These are phyloP conservation scores for Salvia splendens DNA, from an alignment of 257 asterid species.

Conservation along the genomic window DNA sequence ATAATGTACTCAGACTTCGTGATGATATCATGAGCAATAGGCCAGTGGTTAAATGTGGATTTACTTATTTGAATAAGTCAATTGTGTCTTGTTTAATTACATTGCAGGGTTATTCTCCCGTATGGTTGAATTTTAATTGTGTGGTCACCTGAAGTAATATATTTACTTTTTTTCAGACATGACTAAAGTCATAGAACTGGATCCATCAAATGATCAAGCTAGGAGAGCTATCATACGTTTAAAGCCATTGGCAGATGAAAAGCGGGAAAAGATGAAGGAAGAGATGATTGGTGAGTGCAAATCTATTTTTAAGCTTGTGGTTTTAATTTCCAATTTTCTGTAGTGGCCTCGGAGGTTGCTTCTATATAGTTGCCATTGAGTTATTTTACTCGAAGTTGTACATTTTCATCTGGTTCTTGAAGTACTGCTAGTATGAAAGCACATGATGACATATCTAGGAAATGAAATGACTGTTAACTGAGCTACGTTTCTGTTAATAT, in stretches of 20 bases:
- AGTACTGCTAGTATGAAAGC: background rate
- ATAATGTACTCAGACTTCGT: constrained; percentile 1
- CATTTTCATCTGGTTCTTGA: background rate
- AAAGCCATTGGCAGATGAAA: constrained; percentile 92
- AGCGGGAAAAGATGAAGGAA: constrained; percentile 97
- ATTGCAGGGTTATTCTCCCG: background rate
- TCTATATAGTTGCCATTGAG: constrained; percentile 5
- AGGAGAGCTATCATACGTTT: constrained; percentile 71
- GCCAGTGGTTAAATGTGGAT: constrained; percentile 11
- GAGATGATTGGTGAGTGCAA: constrained; percentile 88
- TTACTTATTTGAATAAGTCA: constrained; percentile 13
- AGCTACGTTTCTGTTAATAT: background rate
- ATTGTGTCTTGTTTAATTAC: background rate
- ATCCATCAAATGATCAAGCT: constrained; percentile 77
- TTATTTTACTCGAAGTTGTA: background rate
- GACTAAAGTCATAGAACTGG: constrained; percentile 80
- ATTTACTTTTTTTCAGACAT: constrained; percentile 52
- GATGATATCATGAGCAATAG: constrained; percentile 3
- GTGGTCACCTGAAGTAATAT: background rate
- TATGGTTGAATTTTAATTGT: constrained; percentile 18
- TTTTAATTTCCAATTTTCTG: background rate
- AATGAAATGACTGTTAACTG: background rate
- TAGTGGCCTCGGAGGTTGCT: background rate
- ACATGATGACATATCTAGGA: background rate
- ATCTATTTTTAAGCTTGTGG: background rate